Evolutionary conservation across 202 grass and related monocot species (phyloP), one percentile per base, ranked within the genome.

Genomic region (Setaria viridis): DNA sequence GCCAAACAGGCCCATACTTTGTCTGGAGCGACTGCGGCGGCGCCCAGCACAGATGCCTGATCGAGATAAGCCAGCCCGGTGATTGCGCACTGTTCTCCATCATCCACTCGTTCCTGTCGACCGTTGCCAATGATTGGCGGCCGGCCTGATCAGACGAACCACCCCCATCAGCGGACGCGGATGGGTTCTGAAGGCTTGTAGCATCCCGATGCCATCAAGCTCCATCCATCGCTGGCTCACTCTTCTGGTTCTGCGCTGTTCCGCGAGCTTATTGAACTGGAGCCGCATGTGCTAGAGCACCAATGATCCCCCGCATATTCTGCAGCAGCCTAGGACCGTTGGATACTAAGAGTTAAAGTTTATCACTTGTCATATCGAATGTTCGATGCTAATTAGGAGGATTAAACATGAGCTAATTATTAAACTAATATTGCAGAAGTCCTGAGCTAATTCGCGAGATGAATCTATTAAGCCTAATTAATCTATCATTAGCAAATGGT

Each of bases 21-120:
- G 25, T 25, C 25, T 25, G 25, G 25, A 25, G 25, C 25, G 25
- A 25, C 25, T 0, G 0, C 25, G 25, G 25, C 39, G 39, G 39
- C 39, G 39, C 39, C 39, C 35, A 37, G 35, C 35, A 4, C 35
- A 37, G 35, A 2, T 37, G 35, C 35, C 35, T 37, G 35, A 37
- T 4, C 2, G 35, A 72, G 74, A 42, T 59, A 10, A 54, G 45
- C 2, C 11, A 50, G 1, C 50, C 57, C 15, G 81, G 39, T 79
- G 76, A 80, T 80, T 59, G 25, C 34, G 82, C 70, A 70, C 12
- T 30, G 87, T 6, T 50, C 11, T 59, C 76, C 75, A 74, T 62
- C 58, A 62, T 13, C 59, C n/a, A 12, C 58, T 62, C 68, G 81
- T 51, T 42, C 6, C 67, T 21, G 67, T 74, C 87, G 9, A 30